Evolutionary conservation across 306 rosid species (phyloP), one percentile per base, ranked within the genome.

Genomic region (Malus domestica): DNA sequence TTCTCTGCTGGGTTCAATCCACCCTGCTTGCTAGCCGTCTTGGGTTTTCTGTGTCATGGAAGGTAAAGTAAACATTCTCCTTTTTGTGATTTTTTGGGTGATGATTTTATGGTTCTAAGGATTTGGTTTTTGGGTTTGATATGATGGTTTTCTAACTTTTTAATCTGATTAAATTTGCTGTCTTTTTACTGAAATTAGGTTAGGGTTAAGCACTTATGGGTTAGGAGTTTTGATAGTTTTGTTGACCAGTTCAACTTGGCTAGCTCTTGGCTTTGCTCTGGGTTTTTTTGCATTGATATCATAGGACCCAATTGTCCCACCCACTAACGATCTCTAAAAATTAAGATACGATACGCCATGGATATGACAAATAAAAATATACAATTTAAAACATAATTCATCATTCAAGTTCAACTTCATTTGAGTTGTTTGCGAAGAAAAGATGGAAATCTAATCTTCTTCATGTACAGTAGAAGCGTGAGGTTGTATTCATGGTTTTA

Each of bases 1-100:
- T 92, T 12, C 22, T 80, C 70, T 92, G 90, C 19, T 94, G 96
- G 96, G 49, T 83, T 46, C 85, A 85, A 11, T 81, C 97, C 40
- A 81, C 92, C 61, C 23, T 90, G 62, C 58, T 92, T 22, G 95
- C 95, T 1, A 73, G 30, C 10, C 42, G 45, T 13, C 88, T 94
- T 11, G 93, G 89, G 22, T 90, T 75, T 38, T 73, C 93, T 2
- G 70, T 79, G 19, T 85, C 92, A 0, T 94, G 95, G 97, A 92
- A 89, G 95, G 97, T 91, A 71, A 70, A 52, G n/a, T 49, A 51
- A 16, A 1, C 55, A 16, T 18, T 16, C 55, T 51, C 55, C 55
- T 16, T 62, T 77, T 13, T 71, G n/a, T 22, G 40, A 5, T 51
- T 4, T 59, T 42, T 40, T 16, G 23, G 23, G 20, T 44, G 66